Evolutionary conservation across 257 asterid genomes (phyloP).

Genomic region (Solanum medicagineum): DNA sequence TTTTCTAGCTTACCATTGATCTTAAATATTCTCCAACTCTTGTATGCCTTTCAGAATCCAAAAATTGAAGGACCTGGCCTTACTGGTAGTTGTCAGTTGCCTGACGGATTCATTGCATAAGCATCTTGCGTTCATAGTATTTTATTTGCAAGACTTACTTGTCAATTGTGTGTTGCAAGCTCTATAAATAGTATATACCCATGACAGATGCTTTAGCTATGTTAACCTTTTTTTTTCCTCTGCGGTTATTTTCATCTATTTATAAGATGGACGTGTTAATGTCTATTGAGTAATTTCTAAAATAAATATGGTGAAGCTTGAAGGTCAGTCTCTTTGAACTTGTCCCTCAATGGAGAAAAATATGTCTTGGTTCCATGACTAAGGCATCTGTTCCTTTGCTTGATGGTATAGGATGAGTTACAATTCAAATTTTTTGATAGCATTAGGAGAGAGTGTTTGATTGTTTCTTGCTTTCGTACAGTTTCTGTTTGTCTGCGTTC

Average conservation of each 20-base stretch:
- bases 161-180: background rate
- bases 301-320: background rate
- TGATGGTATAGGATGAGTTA: no score
- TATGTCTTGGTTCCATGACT: background rate
- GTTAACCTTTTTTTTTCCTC: background rate
- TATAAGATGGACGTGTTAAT: background rate
- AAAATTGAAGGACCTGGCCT: conserved; percentile 35
- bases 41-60: conserved; percentile 55
- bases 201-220: background rate
- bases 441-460: no score
- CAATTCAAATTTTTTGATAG: no score
- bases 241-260: background rate
- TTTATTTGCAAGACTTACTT: no score
- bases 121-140: no score
- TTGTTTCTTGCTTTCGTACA: no score
- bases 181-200: background rate
- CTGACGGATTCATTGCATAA: no score
- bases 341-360: background rate
- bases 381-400: no score
- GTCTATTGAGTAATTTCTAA: background rate
- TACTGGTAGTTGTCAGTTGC: no score
- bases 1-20: background rate
- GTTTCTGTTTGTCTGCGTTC: no score
- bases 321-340: background rate
- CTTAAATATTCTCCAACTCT: background rate